phyloP scores from a whole-genome alignment of 1,139 yeast genomes.

The Kodamaea suecica region DNA sequence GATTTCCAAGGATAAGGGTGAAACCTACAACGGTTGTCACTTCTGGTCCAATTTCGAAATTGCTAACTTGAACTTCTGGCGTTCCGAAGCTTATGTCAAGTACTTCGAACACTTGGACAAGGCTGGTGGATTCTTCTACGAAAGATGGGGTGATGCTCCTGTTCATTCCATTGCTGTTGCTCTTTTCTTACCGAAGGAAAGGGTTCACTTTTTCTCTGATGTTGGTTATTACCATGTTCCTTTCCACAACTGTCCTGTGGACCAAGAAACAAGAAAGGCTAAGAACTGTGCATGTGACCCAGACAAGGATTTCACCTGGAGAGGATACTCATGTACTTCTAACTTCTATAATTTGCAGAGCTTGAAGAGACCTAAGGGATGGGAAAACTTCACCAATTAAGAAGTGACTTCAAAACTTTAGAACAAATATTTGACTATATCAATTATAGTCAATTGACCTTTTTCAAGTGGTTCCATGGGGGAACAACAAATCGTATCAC shows the following conservation, averaged over 20 bases:
- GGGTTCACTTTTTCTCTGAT: slow-evolving; percentile 77
- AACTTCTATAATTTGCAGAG: slow-evolving; percentile 64
- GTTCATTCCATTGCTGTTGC: slow-evolving; percentile 87
- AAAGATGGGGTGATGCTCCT: slow-evolving; percentile 95
- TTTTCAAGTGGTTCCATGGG: too few species aligned
- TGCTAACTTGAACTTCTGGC: slow-evolving; percentile 71
- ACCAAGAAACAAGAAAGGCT: slow-evolving; percentile 46
- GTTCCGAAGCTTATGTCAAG: slow-evolving; percentile 62
- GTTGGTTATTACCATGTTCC: slow-evolving; percentile 82
- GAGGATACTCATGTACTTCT: slow-evolving; percentile 79
- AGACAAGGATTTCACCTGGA: slow-evolving; percentile 77
- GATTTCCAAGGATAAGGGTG: slow-evolving; percentile 66
- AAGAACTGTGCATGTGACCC: slow-evolving; percentile 75
- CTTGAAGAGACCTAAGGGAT: slow-evolving; percentile 67
- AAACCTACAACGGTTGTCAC: slow-evolving; percentile 73
- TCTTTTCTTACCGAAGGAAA: slow-evolving; percentile 60
- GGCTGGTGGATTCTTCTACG: slow-evolving; percentile 86
- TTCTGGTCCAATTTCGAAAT: slow-evolving; percentile 89
- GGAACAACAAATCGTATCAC: too few species aligned
- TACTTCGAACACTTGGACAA: slow-evolving; percentile 72
- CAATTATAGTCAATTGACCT: too few species aligned
- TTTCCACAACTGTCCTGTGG: slow-evolving; percentile 74
- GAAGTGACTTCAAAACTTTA: neutral
- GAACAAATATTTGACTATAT: too few species aligned
- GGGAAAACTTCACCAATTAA: slow-evolving; percentile 54